Conservation (phyloP, 495 filamentous ascomycete species). For the Penicillium silybi region DNA sequence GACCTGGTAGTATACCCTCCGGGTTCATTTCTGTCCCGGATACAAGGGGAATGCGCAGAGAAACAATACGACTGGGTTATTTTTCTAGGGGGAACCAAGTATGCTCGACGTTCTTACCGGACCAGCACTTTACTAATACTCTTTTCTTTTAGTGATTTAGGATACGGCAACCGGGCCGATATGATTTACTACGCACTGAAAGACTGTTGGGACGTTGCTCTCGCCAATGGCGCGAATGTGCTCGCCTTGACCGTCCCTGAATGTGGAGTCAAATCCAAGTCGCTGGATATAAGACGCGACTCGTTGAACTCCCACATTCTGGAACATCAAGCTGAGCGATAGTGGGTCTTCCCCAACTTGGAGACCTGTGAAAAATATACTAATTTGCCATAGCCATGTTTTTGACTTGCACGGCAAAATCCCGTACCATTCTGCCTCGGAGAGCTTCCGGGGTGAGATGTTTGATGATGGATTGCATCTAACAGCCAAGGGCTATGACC, state of each 20-base stretch:
- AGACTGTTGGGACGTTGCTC: slow-evolving; percentile 43
- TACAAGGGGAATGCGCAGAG: too few relatives aligned
- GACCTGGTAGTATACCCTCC: too few relatives aligned
- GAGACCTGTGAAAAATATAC: background rate
- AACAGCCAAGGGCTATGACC: slow-evolving; percentile 53
- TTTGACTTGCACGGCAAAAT: slow-evolving; percentile 52
- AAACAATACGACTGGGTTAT: too few relatives aligned
- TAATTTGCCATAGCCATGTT: slow-evolving; percentile 26
- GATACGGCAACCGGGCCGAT: slow-evolving; percentile 22
- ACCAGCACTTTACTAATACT: too few relatives aligned
- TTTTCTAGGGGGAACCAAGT: too few relatives aligned
- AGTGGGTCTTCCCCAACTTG: slow-evolving; percentile 33
- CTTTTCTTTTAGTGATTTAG: slow-evolving; percentile 36
- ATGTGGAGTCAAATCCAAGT: slow-evolving; percentile 21
- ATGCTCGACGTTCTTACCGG: too few relatives aligned
- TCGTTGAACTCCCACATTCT: slow-evolving; percentile 52
- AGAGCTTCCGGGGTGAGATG: slow-evolving; percentile 38
- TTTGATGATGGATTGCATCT: slow-evolving; percentile 64
- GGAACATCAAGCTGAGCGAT: slow-evolving; percentile 37
- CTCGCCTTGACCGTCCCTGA: slow-evolving; percentile 61
- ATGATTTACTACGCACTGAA: slow-evolving; percentile 41
- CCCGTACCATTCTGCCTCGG: slow-evolving; percentile 47
- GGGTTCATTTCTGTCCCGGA: too few relatives aligned
- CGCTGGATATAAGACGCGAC: slow-evolving; percentile 35
- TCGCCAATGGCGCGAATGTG: slow-evolving; percentile 46